Conservation (phyloP, 495 filamentous ascomycete species). For the Xylaria scruposa region DNA sequence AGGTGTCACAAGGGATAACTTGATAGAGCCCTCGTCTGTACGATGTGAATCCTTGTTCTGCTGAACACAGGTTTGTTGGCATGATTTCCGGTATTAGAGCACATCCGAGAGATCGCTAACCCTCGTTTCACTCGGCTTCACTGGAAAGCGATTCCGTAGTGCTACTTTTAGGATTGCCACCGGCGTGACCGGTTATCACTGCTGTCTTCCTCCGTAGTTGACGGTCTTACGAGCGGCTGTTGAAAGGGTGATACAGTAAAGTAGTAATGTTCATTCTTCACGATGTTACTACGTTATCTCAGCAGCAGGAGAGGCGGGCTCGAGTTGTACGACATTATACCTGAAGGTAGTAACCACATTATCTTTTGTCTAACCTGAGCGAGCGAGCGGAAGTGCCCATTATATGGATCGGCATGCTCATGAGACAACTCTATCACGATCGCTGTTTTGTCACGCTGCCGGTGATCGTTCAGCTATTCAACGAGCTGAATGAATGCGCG, state of each 20-base stretch:
- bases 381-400: background rate
- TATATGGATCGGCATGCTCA: background rate
- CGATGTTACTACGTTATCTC: background rate
- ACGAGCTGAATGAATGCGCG: background rate
- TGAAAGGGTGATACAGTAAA: background rate
- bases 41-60: background rate
- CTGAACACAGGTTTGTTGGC: slow-evolving; percentile 3
- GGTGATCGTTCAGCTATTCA: background rate
- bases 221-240: background rate
- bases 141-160: background rate
- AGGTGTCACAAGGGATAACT: slow-evolving; percentile 13
- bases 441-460: background rate
- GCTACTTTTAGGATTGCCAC: background rate
- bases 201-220: background rate
- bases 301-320: background rate
- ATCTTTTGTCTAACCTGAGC: background rate
- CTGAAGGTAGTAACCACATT: background rate
- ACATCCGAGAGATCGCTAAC: background rate
- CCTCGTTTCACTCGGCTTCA: background rate
- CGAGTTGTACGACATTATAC: background rate
- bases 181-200: background rate
- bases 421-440: background rate
- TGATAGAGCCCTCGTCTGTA: background rate
- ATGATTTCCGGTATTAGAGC: no score
- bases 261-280: background rate